Evolutionary conservation across 108 stramenopile genomes (phyloP).

Genomic region (Cyclotella atomus): DNA sequence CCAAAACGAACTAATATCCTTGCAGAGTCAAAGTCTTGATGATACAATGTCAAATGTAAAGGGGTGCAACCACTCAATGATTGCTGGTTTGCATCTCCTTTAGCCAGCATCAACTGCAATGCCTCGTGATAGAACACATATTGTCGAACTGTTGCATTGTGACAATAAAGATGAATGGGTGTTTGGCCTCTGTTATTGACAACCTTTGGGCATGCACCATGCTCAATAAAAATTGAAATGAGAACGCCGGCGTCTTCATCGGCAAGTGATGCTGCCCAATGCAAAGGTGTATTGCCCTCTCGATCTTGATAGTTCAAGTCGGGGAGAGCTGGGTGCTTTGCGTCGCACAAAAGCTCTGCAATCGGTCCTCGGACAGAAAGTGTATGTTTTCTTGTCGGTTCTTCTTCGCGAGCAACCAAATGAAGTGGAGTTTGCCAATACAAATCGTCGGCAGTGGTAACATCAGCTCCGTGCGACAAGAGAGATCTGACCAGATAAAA

Average conservation of each 20-base stretch:
- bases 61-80: slow-evolving; percentile 84
- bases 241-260: slow-evolving; percentile 71
- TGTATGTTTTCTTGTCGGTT: slow-evolving; percentile 5
- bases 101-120: slow-evolving; percentile 65
- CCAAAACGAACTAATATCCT: slow-evolving; percentile 66
- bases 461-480: slow-evolving; percentile 61
- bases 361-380: slow-evolving; percentile 52
- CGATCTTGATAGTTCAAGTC: slow-evolving; percentile 87
- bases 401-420: slow-evolving; percentile 56
- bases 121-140: slow-evolving; percentile 70
- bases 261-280: slow-evolving; percentile 78
- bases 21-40: slow-evolving; percentile 76
- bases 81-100: slow-evolving; percentile 75
- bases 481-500: slow-evolving; percentile 63
- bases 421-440: slow-evolving; percentile 86
- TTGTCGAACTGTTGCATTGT: slow-evolving; percentile 68
- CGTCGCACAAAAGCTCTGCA: slow-evolving; percentile 53
- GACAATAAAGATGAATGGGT: slow-evolving; percentile 81
- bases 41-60: slow-evolving; percentile 81
- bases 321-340: slow-evolving; percentile 38
- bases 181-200: slow-evolving; percentile 79
- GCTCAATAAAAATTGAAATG: slow-evolving; percentile 68
- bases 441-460: slow-evolving; percentile 77
- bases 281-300: slow-evolving; percentile 87
- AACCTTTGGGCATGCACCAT: slow-evolving; percentile 74